These are phyloP conservation scores for Litchi chinensis DNA, from an alignment of 345 rosid species.

Conservation along the genomic window DNA sequence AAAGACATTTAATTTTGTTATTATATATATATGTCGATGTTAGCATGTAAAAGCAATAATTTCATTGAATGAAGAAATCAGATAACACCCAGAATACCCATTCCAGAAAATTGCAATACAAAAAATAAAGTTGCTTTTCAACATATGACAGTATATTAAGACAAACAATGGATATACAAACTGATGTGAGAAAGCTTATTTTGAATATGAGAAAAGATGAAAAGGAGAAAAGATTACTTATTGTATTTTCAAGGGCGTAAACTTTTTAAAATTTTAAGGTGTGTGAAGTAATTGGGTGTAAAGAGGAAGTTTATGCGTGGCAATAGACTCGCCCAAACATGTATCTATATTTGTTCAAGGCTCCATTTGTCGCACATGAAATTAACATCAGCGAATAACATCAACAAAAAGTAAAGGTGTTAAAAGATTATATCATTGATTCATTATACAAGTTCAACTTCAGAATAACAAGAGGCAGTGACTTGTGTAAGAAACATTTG, in stretches of 20 bases:
- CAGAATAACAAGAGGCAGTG: background rate
- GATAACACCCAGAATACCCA: background rate
- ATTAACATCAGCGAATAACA: conserved; percentile 15
- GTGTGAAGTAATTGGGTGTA: background rate
- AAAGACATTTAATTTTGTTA: background rate
- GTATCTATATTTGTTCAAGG: background rate
- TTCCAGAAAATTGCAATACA: background rate
- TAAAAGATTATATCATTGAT: background rate
- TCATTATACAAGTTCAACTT: background rate
- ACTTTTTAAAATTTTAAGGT: background rate
- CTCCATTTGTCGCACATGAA: background rate
- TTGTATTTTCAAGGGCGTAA: background rate
- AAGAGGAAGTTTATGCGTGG: background rate
- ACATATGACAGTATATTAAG: background rate
- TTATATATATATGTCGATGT: no score
- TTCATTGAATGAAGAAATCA: background rate
- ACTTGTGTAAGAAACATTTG: background rate
- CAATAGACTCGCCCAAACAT: background rate
- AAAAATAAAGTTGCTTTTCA: background rate
- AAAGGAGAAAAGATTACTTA: background rate
- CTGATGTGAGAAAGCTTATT: background rate
- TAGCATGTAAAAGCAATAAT: no score
- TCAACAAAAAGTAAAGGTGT: conserved; percentile 10
- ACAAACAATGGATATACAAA: background rate
- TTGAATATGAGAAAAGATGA: background rate